Conservation (phyloP, 1,284 basidiomycete species). For the Ganoderma resinaceum region DNA sequence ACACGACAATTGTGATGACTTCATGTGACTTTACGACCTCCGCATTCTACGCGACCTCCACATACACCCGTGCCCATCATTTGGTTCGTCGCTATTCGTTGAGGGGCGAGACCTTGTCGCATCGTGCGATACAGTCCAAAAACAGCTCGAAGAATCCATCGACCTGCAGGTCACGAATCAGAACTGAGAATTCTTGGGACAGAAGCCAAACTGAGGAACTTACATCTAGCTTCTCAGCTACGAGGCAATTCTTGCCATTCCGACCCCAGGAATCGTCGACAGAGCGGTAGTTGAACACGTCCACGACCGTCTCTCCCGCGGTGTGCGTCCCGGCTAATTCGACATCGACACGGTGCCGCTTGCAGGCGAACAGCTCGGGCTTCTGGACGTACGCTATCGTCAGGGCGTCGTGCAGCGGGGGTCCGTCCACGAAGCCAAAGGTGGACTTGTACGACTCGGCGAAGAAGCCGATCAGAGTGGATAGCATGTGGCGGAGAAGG, state of each 20-base stretch:
- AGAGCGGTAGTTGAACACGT: conserved; percentile 66
- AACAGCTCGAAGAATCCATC: conserved; percentile 70
- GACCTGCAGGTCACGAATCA: conserved; percentile 50
- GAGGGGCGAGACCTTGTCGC: conserved; percentile 65
- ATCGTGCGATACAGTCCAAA: conserved; percentile 61
- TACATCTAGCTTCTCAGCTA: conserved; percentile 64
- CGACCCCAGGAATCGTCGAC: conserved; percentile 72
- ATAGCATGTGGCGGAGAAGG: conserved; percentile 73
- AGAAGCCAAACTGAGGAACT: conserved; percentile 30
- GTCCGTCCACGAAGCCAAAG: conserved; percentile 78
- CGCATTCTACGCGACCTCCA: not conserved
- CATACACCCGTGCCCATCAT: not conserved
- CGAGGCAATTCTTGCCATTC: conserved; percentile 69
- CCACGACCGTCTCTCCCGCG: conserved; percentile 79
- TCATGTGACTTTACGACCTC: conserved; percentile 6
- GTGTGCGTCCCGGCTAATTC: conserved; percentile 71
- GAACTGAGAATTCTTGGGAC: not conserved
- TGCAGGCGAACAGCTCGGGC: conserved; percentile 67
- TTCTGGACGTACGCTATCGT: conserved; percentile 75
- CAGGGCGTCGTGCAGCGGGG: conserved; percentile 84
- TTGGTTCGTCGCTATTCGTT: conserved; percentile 38
- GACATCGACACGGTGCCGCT: conserved; percentile 76
- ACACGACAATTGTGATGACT: conserved; percentile 26
- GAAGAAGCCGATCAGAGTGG: conserved; percentile 77
- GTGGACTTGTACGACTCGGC: conserved; percentile 70